Evolutionary conservation across 2,329 filamentous ascomycete genomes (phyloP).

Genomic region (Myrmaecium sp.): DNA sequence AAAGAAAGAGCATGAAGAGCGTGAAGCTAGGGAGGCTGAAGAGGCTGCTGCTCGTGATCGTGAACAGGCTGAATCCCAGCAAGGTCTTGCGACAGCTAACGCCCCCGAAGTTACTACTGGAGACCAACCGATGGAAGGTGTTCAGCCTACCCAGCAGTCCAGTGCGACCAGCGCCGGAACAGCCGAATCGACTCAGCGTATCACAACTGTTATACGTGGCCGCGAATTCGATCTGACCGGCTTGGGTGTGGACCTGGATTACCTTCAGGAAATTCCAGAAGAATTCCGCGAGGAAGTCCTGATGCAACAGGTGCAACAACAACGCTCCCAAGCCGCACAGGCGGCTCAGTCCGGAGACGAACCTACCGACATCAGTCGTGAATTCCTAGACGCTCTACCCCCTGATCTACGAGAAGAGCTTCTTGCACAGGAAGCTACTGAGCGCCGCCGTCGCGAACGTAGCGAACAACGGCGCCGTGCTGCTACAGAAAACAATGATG

Average conservation of each 20-base stretch:
- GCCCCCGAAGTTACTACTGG: constrained; percentile 20
- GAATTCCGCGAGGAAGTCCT: constrained; percentile 94
- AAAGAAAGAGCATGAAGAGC: constrained; percentile 25
- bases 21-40: constrained; percentile 21
- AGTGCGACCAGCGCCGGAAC: constrained; percentile 28
- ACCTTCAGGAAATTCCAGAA: constrained; percentile 91
- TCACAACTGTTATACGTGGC: constrained; percentile 71
- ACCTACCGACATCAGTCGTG: constrained; percentile 70
- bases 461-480: constrained; percentile 60
- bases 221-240: constrained; percentile 85
- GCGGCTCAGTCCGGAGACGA: constrained; percentile 51
- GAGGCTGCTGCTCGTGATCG: constrained; percentile 16
- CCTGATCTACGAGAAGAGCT: constrained; percentile 82
- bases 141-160: constrained; percentile 38
- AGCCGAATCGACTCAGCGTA: constrained; percentile 28
- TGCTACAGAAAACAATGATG: constrained; percentile 29
- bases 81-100: constrained; percentile 5
- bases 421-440: constrained; percentile 74
- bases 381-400: constrained; percentile 85
- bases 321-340: constrained; percentile 52
- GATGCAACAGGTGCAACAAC: constrained; percentile 69
- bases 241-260: constrained; percentile 84
- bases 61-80: constrained; percentile 11
- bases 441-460: constrained; percentile 73
- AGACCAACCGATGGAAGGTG: constrained; percentile 55